A percentile compares a stretch with the other conserved stretches of the same genome.
These are phyloP conservation scores for Chrysoporthe austroafricana DNA, from an alignment of 2,329 filamentous ascomycete genomes.

Conservation along the genomic window DNA sequence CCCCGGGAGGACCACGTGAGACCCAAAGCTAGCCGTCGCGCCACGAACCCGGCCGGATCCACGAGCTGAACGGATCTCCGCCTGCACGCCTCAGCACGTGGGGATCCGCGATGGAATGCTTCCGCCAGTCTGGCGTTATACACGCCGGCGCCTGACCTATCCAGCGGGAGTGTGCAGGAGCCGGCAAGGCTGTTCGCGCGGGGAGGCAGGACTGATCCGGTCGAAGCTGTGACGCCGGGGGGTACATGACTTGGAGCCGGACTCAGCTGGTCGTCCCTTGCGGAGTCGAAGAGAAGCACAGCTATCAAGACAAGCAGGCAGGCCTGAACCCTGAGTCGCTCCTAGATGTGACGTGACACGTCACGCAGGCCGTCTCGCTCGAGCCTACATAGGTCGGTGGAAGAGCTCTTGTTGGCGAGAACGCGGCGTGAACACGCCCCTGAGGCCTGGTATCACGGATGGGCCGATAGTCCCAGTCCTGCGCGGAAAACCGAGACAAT, in stretches of 20 bases:
- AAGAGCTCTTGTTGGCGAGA: background rate
- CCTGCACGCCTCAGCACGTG: background rate
- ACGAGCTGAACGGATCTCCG: conserved; percentile 9
- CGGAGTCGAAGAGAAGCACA: background rate
- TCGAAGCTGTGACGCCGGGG: background rate
- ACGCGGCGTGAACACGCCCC: background rate
- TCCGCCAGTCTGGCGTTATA: background rate
- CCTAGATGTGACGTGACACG: background rate
- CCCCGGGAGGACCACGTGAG: background rate
- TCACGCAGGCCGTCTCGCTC: background rate
- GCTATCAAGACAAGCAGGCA: background rate
- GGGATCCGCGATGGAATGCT: background rate
- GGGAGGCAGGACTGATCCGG: background rate
- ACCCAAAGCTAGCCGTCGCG: background rate
- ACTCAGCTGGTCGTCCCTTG: background rate
- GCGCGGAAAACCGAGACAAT: background rate
- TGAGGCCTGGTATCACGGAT: background rate
- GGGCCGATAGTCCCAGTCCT: background rate
- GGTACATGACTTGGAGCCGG: background rate
- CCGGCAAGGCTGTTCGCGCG: background rate
- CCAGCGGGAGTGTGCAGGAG: background rate
- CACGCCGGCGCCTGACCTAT: background rate
- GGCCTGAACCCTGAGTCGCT: background rate
- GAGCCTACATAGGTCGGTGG: background rate
- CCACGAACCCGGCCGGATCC: background rate